A percentile compares a stretch with the other conserved stretches of the same genome.
phyloP scores from a whole-genome alignment of 2,329 filamentous ascomycete species.

The Penicillium sp. region DNA sequence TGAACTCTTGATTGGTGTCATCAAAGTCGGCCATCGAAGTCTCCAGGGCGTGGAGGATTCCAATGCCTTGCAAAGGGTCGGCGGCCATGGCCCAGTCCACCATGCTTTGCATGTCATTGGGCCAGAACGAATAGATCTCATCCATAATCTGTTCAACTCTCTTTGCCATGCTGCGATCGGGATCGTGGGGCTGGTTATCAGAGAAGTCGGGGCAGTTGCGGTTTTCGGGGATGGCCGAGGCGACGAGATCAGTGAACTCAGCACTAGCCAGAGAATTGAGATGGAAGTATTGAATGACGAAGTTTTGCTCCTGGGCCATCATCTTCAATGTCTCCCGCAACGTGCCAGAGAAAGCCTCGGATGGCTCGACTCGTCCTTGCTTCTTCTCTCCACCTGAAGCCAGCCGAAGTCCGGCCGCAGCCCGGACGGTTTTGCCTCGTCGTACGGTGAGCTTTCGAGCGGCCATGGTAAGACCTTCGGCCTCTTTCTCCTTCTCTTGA shows the following conservation, averaged over 20 bases:
- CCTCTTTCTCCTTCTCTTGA: slow-evolving; percentile 84
- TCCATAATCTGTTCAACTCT: slow-evolving; percentile 86
- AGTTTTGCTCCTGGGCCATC: slow-evolving; percentile 93
- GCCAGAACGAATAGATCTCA: slow-evolving; percentile 79
- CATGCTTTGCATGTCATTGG: slow-evolving; percentile 73
- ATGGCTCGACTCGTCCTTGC: slow-evolving; percentile 70
- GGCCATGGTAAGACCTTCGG: slow-evolving; percentile 65
- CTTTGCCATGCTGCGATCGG: slow-evolving; percentile 82
- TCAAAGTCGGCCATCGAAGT: slow-evolving; percentile 75
- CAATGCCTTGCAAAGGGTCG: slow-evolving; percentile 90
- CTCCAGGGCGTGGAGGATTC: slow-evolving; percentile 78
- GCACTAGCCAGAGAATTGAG: slow-evolving; percentile 77
- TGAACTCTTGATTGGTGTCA: slow-evolving; percentile 90
- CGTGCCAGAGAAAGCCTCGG: slow-evolving; percentile 77
- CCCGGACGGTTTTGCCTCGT: slow-evolving; percentile 73
- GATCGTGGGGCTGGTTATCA: slow-evolving; percentile 77
- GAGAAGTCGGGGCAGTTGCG: slow-evolving; percentile 73
- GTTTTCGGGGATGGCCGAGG: slow-evolving; percentile 63
- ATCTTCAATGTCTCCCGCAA: slow-evolving; percentile 80
- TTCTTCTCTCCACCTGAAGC: slow-evolving; percentile 52
- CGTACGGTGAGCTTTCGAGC: slow-evolving; percentile 93
- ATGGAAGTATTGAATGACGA: slow-evolving; percentile 95
- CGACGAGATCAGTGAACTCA: slow-evolving; percentile 82
- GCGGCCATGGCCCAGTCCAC: slow-evolving; percentile 79
- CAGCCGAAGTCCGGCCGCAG: slow-evolving; percentile 46